Evolutionary conservation across 176 grass and related monocot genomes (phyloP), one percentile per base, ranked within the genome.

Genomic region (Paspalum notatum): DNA sequence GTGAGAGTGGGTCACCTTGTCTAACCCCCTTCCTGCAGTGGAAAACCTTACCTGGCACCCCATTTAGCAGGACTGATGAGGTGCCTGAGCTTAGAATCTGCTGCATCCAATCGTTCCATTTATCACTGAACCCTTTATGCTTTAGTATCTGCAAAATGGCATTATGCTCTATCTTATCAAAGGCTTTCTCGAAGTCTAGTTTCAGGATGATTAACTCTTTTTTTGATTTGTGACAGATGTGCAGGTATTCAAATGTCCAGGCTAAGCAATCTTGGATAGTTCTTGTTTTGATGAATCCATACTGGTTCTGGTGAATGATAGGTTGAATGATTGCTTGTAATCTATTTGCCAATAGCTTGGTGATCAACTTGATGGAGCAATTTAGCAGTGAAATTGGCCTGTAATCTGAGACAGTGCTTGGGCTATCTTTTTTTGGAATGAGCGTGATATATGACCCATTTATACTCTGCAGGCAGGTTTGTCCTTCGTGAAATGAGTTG

Each of bases 401-500:
- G 2, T n/a, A 66, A 12, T 66, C 38, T 0, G 6, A 1, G 0
- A 11, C 7, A 6, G 0, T n/a, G 0, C 0, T 0, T 0, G 63
- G 16, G 1, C 2, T 2, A 11, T n/a, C 15, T 0, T 4, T 12
- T 4, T 66, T 66, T 1, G 38, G 63, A 1, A 51, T 16, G 5
- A 51, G 14, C 13, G 14, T 51, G 1, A 51, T 51, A 1, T 4
- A 51, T 0, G 63, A 66, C 0, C 39, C 18, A n/a, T 43, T 66
- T 1, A 66, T 40, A 1, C 38, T 41, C 5, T 66, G 38, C 0
- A 66, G 1, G 3, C 26, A 26, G 0, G 24, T 1, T 0, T 32
- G 1, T 0, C 12, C 15, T 1, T 1, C 0, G 1, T 20, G 16
- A 10, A 66, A 40, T 1, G 2, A 68, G 20, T 0, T n/a, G n/a